Conservation (phyloP, 2,329 filamentous ascomycete genomes). For the Fonsecaea multimorphosa region DNA sequence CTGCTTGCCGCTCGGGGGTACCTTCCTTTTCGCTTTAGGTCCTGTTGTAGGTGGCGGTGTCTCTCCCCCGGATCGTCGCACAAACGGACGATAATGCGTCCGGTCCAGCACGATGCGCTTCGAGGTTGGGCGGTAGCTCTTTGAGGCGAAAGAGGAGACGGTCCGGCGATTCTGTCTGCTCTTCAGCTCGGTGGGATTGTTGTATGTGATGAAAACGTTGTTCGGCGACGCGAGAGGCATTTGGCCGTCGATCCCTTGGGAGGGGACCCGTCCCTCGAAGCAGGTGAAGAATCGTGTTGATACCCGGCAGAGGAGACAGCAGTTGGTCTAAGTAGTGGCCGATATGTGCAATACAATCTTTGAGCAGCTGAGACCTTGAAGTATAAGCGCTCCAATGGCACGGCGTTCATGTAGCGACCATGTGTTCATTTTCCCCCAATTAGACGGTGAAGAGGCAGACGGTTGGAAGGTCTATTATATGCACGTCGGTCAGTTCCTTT, state of each 20-base stretch:
- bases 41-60: constrained; percentile 8
- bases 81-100: constrained; percentile 30
- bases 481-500: neutral
- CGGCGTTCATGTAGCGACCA: neutral
- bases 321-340: neutral
- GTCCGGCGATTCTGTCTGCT: constrained; percentile 27
- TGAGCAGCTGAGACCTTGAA: neutral
- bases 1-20: neutral
- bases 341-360: neutral
- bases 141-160: constrained; percentile 33
- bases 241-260: neutral
- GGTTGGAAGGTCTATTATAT: neutral
- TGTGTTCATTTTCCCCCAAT: neutral
- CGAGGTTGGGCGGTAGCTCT: constrained; percentile 31
- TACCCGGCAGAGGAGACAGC: neutral
- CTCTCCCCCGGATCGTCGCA: constrained; percentile 1
- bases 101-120: constrained; percentile 27
- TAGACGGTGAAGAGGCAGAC: neutral
- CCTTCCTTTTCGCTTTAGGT: constrained; percentile 1
- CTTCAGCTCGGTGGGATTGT: constrained; percentile 27
- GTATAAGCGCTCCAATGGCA: neutral
- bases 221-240: constrained; percentile 21
- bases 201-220: constrained; percentile 35
- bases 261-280: neutral
- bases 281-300: neutral